Percentiles rank a stretch among this genome's conserved stretches.
phyloP scores from a whole-genome alignment of 208 protist genomes.

The Polymyxa betae region DNA sequence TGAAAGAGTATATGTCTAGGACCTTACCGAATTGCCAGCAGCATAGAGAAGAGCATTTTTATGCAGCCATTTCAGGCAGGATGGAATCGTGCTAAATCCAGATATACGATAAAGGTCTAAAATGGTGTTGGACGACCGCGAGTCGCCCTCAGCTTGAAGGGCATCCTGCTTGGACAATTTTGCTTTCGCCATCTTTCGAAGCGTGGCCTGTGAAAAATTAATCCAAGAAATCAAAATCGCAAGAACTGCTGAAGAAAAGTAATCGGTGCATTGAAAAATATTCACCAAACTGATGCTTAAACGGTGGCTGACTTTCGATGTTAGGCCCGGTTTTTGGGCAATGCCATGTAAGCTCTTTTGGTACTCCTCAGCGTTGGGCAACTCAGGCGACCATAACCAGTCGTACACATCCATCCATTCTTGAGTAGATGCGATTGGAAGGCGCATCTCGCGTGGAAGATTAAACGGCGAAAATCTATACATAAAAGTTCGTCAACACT shows the following conservation, averaged over 20 bases:
- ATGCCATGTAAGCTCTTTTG: no score
- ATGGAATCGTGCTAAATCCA: background rate
- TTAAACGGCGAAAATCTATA: background rate
- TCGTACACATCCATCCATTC: constrained; percentile 32
- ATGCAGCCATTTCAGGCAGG: constrained; percentile 1
- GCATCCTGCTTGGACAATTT: no score
- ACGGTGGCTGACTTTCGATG: no score
- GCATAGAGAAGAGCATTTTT: constrained; percentile 8
- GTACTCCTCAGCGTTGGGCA: background rate
- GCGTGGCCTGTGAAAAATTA: no score
- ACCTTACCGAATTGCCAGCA: background rate
- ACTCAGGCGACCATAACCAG: background rate
- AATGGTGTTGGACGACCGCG: no score
- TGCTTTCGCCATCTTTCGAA: no score
- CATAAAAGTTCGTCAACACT: background rate
- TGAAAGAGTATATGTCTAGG: background rate
- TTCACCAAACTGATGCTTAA: no score
- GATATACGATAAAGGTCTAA: background rate
- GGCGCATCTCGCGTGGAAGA: constrained; percentile 34
- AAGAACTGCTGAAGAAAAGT: no score
- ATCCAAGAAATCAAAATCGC: no score
- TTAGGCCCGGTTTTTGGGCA: no score
- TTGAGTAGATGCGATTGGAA: background rate
- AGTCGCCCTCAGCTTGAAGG: no score
- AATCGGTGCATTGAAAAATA: no score